These are phyloP conservation scores for Aspergillus ustus DNA, from an alignment of 2,329 filamentous ascomycete species.

Conservation along the genomic window DNA sequence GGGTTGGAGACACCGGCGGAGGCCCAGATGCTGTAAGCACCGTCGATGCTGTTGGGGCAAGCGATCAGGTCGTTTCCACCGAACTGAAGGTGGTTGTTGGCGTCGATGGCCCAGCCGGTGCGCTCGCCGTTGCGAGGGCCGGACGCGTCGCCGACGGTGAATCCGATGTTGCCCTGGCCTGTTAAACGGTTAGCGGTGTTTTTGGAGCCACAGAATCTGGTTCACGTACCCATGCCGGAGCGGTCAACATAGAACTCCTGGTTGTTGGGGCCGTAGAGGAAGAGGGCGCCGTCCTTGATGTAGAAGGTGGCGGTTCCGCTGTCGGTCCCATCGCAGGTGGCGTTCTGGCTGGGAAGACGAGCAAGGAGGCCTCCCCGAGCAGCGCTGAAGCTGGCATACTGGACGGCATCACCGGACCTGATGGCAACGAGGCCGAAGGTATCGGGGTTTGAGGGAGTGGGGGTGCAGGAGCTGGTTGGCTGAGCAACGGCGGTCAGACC, in stretches of 20 bases:
- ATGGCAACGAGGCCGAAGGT: conserved; percentile 58
- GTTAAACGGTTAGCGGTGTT: conserved; percentile 14
- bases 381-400: conserved; percentile 55
- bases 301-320: conserved; percentile 56
- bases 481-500: conserved; percentile 35
- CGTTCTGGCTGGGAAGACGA: conserved; percentile 51
- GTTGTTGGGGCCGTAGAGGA: conserved; percentile 53
- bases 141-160: conserved; percentile 52
- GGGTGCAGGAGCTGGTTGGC: conserved; percentile 21
- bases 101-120: conserved; percentile 54
- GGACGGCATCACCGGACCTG: conserved; percentile 55
- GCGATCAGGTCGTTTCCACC: conserved; percentile 53
- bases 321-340: conserved; percentile 50
- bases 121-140: conserved; percentile 51
- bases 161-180: conserved; percentile 61
- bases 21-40: conserved; percentile 47
- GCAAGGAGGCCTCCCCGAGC: conserved; percentile 50
- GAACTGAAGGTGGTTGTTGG: conserved; percentile 53
- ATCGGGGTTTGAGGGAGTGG: conserved; percentile 26
- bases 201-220: neutral
- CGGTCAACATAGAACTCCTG: conserved; percentile 61
- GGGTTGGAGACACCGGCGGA: conserved; percentile 33
- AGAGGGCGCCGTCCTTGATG: conserved; percentile 53
- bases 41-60: conserved; percentile 55
- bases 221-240: conserved; percentile 60